Conservation (phyloP, 176 grass and related monocot genomes). For the Avena insularis region DNA sequence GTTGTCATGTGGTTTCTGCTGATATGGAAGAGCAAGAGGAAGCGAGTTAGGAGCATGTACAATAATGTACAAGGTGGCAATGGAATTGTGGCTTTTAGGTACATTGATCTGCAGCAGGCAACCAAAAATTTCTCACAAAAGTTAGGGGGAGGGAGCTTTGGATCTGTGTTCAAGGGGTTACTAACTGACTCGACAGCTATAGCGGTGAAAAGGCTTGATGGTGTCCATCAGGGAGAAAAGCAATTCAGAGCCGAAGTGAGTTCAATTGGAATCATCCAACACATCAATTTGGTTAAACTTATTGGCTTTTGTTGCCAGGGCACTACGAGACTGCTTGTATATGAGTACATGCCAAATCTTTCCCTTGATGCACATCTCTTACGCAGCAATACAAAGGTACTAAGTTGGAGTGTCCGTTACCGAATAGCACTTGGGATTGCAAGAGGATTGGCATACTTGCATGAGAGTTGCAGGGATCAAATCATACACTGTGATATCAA, state of each 20-base stretch:
- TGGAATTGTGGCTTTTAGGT: constrained; percentile 34
- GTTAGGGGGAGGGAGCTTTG: constrained; percentile 54
- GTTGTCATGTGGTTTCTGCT: background rate
- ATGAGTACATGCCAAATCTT: constrained; percentile 53
- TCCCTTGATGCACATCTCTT: constrained; percentile 55
- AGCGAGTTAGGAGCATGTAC: background rate
- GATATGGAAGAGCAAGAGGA: constrained; percentile 32
- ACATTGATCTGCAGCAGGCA: constrained; percentile 36
- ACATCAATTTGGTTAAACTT: constrained; percentile 54
- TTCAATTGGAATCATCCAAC: constrained; percentile 56
- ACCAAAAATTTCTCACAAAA: constrained; percentile 53
- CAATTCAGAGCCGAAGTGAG: constrained; percentile 58
- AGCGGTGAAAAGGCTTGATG: constrained; percentile 52
- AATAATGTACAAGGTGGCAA: constrained; percentile 33
- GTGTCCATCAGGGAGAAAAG: constrained; percentile 42
- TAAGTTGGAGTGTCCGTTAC: constrained; percentile 47
- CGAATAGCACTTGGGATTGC: constrained; percentile 7
- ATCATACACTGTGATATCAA: constrained; percentile 37
- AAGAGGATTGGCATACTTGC: constrained; percentile 25
- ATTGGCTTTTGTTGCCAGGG: constrained; percentile 52
- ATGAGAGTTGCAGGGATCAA: background rate
- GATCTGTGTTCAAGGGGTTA: constrained; percentile 51
- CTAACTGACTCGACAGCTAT: constrained; percentile 34
- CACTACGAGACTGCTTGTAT: constrained; percentile 35
- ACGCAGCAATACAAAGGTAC: background rate